Base-by-base conservation (phyloP, 805 yeast genomes). In the Torulaspora microellipsoides region DNA sequence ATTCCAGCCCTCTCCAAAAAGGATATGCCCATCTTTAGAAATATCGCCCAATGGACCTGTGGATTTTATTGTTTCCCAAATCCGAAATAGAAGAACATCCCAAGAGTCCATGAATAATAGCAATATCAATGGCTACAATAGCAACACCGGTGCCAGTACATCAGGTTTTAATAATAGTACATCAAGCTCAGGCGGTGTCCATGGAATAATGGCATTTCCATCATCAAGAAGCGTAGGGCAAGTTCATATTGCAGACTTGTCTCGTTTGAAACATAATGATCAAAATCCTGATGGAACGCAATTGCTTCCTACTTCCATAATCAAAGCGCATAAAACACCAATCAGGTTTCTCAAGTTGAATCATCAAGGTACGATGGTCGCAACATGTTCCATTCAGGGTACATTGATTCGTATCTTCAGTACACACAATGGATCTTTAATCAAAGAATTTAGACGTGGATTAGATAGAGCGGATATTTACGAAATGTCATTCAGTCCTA, bases 361-460 rank as follows among this genome's bases (percentile, higher is more conserved):
- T 39, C 70, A 72, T 27, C 90, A 85, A 55, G 97, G 97, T 0
- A 71, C 78, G 2, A 68, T 86, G 50, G 71, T 91, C 35, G 96
- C 97, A 0, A 86, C 97, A 0, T 88, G 96, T 5, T 86, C 96
- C 0, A 79, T 75, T 29, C 86, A 87, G 58, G 99, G 99, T 1
- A 93, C 98, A 0, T 80, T 93, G 15, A 79, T 91, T 2, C 69
- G 98, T 35, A 83, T 93, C 2, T 93, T 90, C 57, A 70, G 82
- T 29, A 80, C 86, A 0, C 51, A 55, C 15, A 63, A 53, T 36
- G 83, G 95, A 23, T 73, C 83, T 1, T 67, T 87, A 39, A 56
- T 87, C n/a, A 83, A 76, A 57, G 96, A 88, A 60, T 90, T 90
- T 56, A 72, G 98, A 53, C 72, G 99, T 39, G 99, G 99, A 0